Base-by-base conservation (phyloP, 495 filamentous ascomycete species). In the Annulohypoxylon bovei region DNA sequence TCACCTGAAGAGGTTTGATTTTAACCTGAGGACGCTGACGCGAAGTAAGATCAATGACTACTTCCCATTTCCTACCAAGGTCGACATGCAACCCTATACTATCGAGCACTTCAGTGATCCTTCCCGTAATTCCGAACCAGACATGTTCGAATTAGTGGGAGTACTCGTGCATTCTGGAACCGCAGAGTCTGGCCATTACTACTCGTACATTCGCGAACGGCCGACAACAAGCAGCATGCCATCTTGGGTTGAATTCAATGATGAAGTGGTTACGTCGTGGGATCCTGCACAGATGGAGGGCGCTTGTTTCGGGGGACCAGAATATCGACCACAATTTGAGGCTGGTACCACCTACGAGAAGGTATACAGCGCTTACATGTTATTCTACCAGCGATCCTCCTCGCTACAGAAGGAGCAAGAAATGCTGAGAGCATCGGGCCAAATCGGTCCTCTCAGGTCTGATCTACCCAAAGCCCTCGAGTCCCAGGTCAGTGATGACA, bases 151-250 rank as follows among this genome's bases (percentile, higher is more conserved):
- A 75, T 83, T 99, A 4, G 94, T 97, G 16, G 95, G 95, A 9
- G 86, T 98, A 25, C 86, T 99, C 12, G 93, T 98, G 4, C 95
- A 99, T 76, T 91, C 88, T 32, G 95, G 95, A 22, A 97, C 91
- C 11, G 94, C 95, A 14, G 94, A 98, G 76, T 94, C 92, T 14
- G 95, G 95, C 0, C 95, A 99, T 77, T 99, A 99, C 78, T 98
- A 97, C 78, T 98, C 95, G 0, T 98, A 91, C 79, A 91, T 95
- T 57, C 91, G 93, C 20, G 91, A 97, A 76, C 86, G 93, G 25
- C 90, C 93, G 4, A 84, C 86, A 3, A 79, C 78, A 20, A 80
- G 78, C 23, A 77, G 78, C 9, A 68, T 76, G 0, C 80, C 78
- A 23, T 82, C 85, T 1, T 99, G 95, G 95, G 85, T 98, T 22